Conservation (phyloP, 1,284 basidiomycete genomes). For the Apiotrichum domesticum region DNA sequence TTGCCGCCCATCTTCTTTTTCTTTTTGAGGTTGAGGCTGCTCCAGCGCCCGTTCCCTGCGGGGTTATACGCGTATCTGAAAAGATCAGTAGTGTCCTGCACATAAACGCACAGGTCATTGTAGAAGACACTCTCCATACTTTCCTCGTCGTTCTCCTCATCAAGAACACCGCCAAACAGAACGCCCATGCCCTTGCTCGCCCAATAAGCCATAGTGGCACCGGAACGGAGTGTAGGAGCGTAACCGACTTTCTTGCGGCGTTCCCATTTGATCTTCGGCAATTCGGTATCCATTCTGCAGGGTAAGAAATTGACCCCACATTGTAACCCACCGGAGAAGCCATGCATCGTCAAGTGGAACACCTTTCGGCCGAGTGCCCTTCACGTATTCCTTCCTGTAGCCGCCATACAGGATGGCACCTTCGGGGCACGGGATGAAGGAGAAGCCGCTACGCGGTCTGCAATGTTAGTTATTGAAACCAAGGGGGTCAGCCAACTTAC, state of each 20-base stretch:
- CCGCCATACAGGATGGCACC: constrained; percentile 85
- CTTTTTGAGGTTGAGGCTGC: constrained; percentile 61
- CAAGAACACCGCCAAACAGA: constrained; percentile 85
- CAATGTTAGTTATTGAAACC: neutral
- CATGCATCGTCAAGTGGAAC: constrained; percentile 87
- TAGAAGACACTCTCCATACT: constrained; percentile 76
- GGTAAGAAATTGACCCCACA: neutral
- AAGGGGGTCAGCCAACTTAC: constrained; percentile 5
- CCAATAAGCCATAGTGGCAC: constrained; percentile 36
- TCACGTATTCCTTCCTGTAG: constrained; percentile 85
- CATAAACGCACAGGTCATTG: constrained; percentile 63
- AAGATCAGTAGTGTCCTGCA: neutral
- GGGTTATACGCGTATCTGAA: constrained; percentile 73
- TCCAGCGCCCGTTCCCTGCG: constrained; percentile 70
- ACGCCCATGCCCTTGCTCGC: constrained; percentile 62
- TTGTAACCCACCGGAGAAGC: constrained; percentile 62
- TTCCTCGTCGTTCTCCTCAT: constrained; percentile 82
- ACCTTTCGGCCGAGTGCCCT: constrained; percentile 79
- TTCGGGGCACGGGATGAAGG: constrained; percentile 71
- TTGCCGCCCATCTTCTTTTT: constrained; percentile 53
- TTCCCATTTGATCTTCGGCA: constrained; percentile 71
- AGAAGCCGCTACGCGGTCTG: constrained; percentile 79
- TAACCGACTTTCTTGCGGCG: constrained; percentile 73
- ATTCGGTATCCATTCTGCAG: constrained; percentile 49
- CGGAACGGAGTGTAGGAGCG: constrained; percentile 61